A percentile compares a stretch with the other conserved stretches of the same genome.
phyloP scores from a whole-genome alignment of 1,284 basidiomycete species.

The Sphagnurus paluster region DNA sequence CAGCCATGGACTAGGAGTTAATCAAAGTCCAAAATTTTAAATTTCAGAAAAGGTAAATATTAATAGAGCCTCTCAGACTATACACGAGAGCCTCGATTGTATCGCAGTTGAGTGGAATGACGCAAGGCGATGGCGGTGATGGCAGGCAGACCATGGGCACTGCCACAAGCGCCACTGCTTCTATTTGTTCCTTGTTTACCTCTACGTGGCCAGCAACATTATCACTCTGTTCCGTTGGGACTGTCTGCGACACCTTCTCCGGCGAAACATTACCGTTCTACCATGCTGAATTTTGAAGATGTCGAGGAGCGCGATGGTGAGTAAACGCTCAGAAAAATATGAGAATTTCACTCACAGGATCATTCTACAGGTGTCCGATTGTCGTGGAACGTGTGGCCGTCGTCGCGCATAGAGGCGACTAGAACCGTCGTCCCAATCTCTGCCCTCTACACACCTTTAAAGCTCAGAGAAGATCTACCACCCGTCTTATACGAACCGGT shows the following conservation, averaged over 20 bases:
- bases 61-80: no score
- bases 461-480: conserved; percentile 92
- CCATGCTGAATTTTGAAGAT: conserved; percentile 53
- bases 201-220: conserved; percentile 26
- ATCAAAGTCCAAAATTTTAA: no score
- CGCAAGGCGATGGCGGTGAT: background rate
- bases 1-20: no score
- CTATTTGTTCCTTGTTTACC: conserved; percentile 28
- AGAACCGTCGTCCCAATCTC: conserved; percentile 98
- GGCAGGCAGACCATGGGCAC: background rate
- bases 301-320: conserved; percentile 58
- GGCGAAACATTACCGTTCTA: conserved; percentile 22
- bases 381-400: conserved; percentile 99
- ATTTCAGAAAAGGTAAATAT: no score
- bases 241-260: conserved; percentile 28
- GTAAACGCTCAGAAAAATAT: conserved; percentile 16
- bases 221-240: conserved; percentile 22
- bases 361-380: conserved; percentile 72
- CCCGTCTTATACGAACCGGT: conserved; percentile 98
- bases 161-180: conserved; percentile 17
- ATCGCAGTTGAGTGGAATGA: background rate
- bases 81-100: background rate
- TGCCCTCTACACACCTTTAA: conserved; percentile 96
- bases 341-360: conserved; percentile 4
- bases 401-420: conserved; percentile 95